A percentile compares a stretch with the other conserved stretches of the same genome.
Conservation (phyloP, 1,139 yeast species). For the Wickerhamomyces sp. region DNA sequence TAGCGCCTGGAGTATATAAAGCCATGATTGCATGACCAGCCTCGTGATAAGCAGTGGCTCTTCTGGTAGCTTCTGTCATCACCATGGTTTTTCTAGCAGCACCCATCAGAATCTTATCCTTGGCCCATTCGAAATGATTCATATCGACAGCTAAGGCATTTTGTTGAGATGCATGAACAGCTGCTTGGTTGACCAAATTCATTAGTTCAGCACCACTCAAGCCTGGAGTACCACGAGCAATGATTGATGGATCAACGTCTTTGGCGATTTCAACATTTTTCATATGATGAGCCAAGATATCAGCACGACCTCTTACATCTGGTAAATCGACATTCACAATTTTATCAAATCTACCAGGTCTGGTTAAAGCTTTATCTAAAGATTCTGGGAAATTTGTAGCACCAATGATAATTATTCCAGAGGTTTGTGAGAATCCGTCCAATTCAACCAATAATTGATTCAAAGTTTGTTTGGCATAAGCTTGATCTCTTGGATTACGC, state of each 20-base stretch:
- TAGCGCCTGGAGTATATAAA: conserved; percentile 91
- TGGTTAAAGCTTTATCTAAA: conserved; percentile 90
- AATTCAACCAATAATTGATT: conserved; percentile 93
- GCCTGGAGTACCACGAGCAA: conserved; percentile 98
- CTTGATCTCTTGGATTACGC: conserved; percentile 95
- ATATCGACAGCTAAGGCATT: conserved; percentile 88
- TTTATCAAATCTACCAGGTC: conserved; percentile 98
- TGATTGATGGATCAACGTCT: conserved; percentile 78
- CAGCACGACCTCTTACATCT: conserved; percentile 95
- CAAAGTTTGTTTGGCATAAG: conserved; percentile 94
- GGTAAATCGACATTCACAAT: conserved; percentile 94
- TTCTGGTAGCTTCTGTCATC: conserved; percentile 88
- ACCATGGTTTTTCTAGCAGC: conserved; percentile 98
- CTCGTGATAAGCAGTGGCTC: conserved; percentile 95
- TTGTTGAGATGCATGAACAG: conserved; percentile 90
- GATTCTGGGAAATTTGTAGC: conserved; percentile 98
- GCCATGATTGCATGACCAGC: conserved; percentile 99
- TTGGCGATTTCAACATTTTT: conserved; percentile 80
- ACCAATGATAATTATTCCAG: conserved; percentile 93
- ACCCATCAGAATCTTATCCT: conserved; percentile 95
- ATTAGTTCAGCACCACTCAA: conserved; percentile 94
- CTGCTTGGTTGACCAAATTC: conserved; percentile 96
- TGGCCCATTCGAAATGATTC: conserved; percentile 97
- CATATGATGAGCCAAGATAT: conserved; percentile 89
- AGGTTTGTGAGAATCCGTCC: conserved; percentile 92